phyloP scores from a whole-genome alignment of 345 rosid genomes.

The Ailanthus altissimus region DNA sequence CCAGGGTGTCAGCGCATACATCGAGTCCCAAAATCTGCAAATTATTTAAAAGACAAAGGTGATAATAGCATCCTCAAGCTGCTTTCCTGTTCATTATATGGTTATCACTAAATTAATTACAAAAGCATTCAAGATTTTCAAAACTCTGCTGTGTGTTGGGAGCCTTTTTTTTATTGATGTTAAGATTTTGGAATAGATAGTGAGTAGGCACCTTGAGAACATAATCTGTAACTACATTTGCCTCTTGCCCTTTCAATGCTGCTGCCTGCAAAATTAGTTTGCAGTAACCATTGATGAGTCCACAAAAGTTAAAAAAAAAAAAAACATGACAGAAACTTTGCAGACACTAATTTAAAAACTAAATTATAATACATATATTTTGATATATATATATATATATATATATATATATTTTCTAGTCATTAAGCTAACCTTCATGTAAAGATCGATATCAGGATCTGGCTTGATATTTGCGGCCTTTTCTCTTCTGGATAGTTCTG shows the following conservation, averaged over 20 bases:
- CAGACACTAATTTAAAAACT: not conserved
- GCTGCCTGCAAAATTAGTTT: constrained; percentile 51
- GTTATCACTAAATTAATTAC: not conserved
- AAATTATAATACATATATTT: not conserved
- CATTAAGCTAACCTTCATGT: constrained; percentile 59
- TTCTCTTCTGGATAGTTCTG: constrained; percentile 73
- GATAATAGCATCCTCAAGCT: too few species aligned
- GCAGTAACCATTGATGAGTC: not conserved
- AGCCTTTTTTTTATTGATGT: too few species aligned
- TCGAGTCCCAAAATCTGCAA: constrained; percentile 62
- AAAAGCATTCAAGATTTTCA: not conserved
- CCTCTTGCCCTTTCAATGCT: constrained; percentile 61
- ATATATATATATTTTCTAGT: too few species aligned
- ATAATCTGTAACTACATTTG: constrained; percentile 74
- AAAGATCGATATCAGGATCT: constrained; percentile 83
- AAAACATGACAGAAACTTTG: not conserved
- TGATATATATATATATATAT: too few species aligned
- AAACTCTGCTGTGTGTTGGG: not conserved
- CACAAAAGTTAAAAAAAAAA: not conserved
- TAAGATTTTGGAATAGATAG: too few species aligned
- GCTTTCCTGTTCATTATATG: not conserved
- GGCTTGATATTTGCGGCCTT: constrained; percentile 82
- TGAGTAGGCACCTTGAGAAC: constrained; percentile 57
- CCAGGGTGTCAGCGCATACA: constrained; percentile 56
- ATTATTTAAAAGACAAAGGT: not conserved